Base-by-base conservation (phyloP, 306 rosid species). In the Dalbergia cultrata region DNA sequence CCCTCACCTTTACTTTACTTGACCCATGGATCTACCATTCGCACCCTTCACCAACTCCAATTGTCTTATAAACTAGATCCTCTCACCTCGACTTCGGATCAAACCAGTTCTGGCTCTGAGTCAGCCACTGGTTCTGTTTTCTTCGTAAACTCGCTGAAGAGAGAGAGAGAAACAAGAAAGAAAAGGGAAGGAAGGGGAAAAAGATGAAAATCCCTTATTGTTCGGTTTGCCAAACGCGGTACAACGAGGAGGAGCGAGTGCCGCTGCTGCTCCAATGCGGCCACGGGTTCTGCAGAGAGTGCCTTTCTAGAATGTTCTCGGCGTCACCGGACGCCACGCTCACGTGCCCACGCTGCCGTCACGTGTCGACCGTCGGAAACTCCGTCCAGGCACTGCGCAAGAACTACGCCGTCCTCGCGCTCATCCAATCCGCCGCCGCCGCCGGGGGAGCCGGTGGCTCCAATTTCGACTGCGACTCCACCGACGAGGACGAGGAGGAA, bases 201-300 rank as follows among this genome's bases (percentile, higher is more conserved):
- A 62, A 68, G 11, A 92, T 88, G 98, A 95, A 93, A 84, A 97
- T 95, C 70, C 99, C 99, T 59, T 93, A 94, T 70, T 95, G 99
- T 60, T 89, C 97, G 47, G 98, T 95, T 9, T 95, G 99, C 88
- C 98, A 93, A 80, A 95, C 92, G 85, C 93, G 99, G 74, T 95
- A 93, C 86, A 92, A 95, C 93, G 99, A 93, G 80, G 99, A 91
- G 9, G 99, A 93, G 80, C 87, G 99, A 74, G 98, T 93, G 12
- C 99, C 99, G 13, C 98, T 95, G 72, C 79, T 95, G 81, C 99
- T 95, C 37, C 97, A 95, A 89, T 95, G 99, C 72, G 99, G 99
- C 43, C 99, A 95, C 81, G 97, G 98, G 4, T 95, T 93, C 89
- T 95, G 99, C 84, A 88, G 82, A 72, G 99, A 95, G 49, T 95